Conservation (phyloP, 495 filamentous ascomycete genomes). For the Xylaria sp. region DNA sequence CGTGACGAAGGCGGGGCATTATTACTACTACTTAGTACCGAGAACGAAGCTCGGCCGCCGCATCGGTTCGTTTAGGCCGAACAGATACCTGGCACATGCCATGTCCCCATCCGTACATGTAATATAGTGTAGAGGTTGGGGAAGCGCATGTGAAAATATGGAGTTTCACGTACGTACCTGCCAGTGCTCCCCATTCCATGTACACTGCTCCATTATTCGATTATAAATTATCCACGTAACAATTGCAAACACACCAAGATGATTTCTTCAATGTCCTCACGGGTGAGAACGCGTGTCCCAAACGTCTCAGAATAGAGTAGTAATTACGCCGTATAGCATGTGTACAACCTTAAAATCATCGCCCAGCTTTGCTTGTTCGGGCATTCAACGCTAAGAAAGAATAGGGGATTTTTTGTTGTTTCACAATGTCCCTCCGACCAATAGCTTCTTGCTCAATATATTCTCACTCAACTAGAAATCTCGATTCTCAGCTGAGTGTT, state of each 20-base stretch:
- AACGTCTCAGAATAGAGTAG: background rate
- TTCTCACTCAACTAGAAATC: no score
- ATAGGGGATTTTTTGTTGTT: background rate
- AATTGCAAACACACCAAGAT: background rate
- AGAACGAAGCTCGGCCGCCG: background rate
- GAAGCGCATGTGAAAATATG: background rate
- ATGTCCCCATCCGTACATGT: constrained; percentile 4
- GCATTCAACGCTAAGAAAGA: background rate
- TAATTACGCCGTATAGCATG: background rate
- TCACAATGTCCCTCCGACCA: background rate
- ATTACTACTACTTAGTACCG: background rate
- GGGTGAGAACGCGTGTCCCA: constrained; percentile 3
- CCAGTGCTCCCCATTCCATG: background rate
- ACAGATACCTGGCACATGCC: background rate
- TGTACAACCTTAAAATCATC: background rate
- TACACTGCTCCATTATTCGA: background rate
- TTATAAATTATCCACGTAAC: background rate
- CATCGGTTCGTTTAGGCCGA: background rate
- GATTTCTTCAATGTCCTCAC: background rate
- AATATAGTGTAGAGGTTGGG: background rate
- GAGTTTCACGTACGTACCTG: background rate
- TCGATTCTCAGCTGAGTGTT: background rate
- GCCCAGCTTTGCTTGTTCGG: background rate
- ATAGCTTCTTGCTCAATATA: background rate
- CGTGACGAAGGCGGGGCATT: constrained; percentile 12